Evolutionary conservation across 768 basidiomycete genomes (phyloP).

Genomic region (Mycena latifolia): DNA sequence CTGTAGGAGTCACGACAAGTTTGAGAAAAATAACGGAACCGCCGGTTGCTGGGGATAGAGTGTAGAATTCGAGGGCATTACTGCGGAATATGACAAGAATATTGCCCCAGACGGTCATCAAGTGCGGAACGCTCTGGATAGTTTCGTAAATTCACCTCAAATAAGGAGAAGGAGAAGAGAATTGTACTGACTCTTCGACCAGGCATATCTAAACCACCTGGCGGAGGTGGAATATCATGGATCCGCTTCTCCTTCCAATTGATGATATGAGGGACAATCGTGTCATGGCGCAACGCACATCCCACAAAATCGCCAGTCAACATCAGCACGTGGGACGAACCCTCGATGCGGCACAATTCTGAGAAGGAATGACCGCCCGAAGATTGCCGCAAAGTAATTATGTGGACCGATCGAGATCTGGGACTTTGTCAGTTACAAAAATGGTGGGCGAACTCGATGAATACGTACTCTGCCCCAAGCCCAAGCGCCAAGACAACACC

Average conservation of each 20-base stretch:
- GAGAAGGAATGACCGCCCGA: slow-evolving; percentile 1
- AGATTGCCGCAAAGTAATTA: slow-evolving; percentile 2
- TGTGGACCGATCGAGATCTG: slow-evolving; percentile 6
- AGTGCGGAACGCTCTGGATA: slow-evolving; percentile 18
- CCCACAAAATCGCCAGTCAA: slow-evolving; percentile 21
- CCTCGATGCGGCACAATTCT: slow-evolving; percentile 14
- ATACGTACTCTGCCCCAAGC: slow-evolving; percentile 12
- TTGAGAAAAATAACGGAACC: slow-evolving; percentile 1
- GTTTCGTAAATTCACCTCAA: neutral
- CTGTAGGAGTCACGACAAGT: neutral
- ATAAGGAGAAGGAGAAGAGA: neutral
- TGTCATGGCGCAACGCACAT: slow-evolving; percentile 24
- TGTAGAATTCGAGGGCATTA: slow-evolving; percentile 10
- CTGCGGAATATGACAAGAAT: slow-evolving; percentile 5
- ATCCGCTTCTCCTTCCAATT: neutral
- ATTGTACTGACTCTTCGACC: neutral
- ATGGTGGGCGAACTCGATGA: neutral
- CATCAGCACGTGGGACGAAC: slow-evolving; percentile 20
- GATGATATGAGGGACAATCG: slow-evolving; percentile 16
- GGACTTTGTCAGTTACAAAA: neutral
- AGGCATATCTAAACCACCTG: slow-evolving; percentile 3
- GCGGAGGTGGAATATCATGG: slow-evolving; percentile 2
- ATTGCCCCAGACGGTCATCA: slow-evolving; percentile 7
- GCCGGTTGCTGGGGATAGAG: neutral
- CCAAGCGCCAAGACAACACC: slow-evolving; percentile 29